Evolutionary conservation across 352 stramenopile species (phyloP).

Genomic region (Pythium coloratum): DNA sequence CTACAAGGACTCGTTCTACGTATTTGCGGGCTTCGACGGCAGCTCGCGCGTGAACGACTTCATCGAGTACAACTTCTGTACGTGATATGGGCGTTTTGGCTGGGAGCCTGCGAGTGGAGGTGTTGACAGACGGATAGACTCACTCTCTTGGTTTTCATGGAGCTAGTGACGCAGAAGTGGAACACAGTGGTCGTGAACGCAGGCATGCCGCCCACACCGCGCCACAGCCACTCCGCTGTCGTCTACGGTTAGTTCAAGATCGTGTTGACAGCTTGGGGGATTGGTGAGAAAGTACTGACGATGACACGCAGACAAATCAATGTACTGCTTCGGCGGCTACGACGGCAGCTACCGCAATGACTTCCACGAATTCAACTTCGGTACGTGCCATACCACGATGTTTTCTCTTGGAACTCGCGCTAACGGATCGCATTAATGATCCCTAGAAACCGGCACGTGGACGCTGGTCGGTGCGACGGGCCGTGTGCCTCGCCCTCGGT

Average conservation of each 20-base stretch:
- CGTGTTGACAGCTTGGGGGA: not conserved
- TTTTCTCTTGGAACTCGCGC: not conserved
- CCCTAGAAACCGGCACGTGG: slow-evolving; percentile 83
- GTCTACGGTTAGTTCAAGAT: slow-evolving; percentile 59
- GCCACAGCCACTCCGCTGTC: slow-evolving; percentile 95
- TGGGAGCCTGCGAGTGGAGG: not conserved
- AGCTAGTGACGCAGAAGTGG: slow-evolving; percentile 77
- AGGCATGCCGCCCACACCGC: slow-evolving; percentile 88
- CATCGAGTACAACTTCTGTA: slow-evolving; percentile 94
- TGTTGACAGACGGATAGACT: no score
- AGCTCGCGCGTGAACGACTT: slow-evolving; percentile 94
- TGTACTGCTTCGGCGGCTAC: slow-evolving; percentile 94
- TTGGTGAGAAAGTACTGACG: not conserved
- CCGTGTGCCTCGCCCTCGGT: slow-evolving; percentile 70
- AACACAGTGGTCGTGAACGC: slow-evolving; percentile 68
- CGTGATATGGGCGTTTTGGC: slow-evolving; percentile 11
- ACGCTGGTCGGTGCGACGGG: slow-evolving; percentile 77
- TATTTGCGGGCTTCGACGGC: slow-evolving; percentile 95
- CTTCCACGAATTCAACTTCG: slow-evolving; percentile 96
- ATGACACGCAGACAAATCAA: slow-evolving; percentile 57
- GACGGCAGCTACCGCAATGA: slow-evolving; percentile 95
- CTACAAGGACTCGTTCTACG: slow-evolving; percentile 93
- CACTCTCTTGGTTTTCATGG: not conserved
- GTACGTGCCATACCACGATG: slow-evolving; percentile 30
- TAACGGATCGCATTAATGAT: slow-evolving; percentile 4